These are phyloP conservation scores for Edaphochlamys debaryana DNA, from an alignment of 139 green algal species.

Conservation along the genomic window DNA sequence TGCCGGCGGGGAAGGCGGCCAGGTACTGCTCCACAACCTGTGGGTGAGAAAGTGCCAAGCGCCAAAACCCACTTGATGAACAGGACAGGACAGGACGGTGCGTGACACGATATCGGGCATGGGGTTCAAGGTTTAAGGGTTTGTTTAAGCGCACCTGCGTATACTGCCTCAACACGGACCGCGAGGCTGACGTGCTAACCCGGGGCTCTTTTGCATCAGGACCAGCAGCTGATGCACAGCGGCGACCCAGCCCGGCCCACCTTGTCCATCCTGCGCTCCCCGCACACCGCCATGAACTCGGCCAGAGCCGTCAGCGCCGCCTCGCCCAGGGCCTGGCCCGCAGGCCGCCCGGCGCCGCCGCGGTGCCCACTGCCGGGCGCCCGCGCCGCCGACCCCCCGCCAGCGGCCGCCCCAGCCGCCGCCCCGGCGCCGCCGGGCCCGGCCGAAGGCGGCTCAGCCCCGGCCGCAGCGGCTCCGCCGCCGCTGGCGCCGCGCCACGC, in stretches of 20 bases:
- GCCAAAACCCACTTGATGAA: not conserved
- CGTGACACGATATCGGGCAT: too few relatives aligned
- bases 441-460: too few relatives aligned
- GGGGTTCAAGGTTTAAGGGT: too few relatives aligned
- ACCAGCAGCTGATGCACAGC: too few relatives aligned
- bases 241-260: not conserved
- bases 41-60: not conserved
- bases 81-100: not conserved
- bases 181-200: too few relatives aligned
- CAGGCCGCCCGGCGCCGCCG: constrained; percentile 11
- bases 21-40: constrained; percentile 59
- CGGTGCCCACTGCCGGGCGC: not conserved
- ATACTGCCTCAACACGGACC: too few relatives aligned
- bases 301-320: constrained; percentile 53
- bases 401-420: too few relatives aligned
- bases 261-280: constrained; percentile 40
- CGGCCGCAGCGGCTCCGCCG: not conserved
- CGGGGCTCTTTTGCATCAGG: too few relatives aligned
- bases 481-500: not conserved
- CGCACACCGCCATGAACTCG: constrained; percentile 43
- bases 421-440: too few relatives aligned
- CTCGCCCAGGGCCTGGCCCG: constrained; percentile 19
- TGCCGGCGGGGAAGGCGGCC: constrained; percentile 40
- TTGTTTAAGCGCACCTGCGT: too few relatives aligned
- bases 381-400: too few relatives aligned